Evolutionary conservation across 2,329 filamentous ascomycete species (phyloP).

Genomic region (Talaromyces rugulosus): DNA sequence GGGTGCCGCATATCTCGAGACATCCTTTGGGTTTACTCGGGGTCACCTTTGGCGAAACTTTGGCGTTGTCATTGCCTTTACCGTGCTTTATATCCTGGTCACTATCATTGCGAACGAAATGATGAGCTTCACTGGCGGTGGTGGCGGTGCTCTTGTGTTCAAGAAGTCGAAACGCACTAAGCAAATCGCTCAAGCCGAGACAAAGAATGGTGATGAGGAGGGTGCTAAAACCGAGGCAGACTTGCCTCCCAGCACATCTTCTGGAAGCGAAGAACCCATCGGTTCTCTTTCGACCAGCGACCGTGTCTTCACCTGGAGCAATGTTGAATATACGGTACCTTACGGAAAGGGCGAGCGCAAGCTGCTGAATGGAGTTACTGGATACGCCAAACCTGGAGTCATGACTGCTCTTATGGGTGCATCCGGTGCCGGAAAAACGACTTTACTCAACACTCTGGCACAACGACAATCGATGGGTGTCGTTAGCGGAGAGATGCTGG

Average conservation of each 20-base stretch:
- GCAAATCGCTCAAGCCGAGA: constrained; percentile 24
- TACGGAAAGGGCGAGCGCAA: constrained; percentile 59
- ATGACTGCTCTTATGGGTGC: constrained; percentile 80
- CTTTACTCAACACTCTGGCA: constrained; percentile 70
- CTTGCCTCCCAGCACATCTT: constrained; percentile 4
- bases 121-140: constrained; percentile 58
- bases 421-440: constrained; percentile 79
- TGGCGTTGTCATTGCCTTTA: constrained; percentile 71
- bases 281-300: constrained; percentile 43
- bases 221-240: not conserved
- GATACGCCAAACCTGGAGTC: constrained; percentile 73
- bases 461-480: constrained; percentile 66
- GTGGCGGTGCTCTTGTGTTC: constrained; percentile 67
- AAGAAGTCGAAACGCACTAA: constrained; percentile 56
- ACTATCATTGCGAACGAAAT: constrained; percentile 68
- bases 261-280: constrained; percentile 7
- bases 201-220: constrained; percentile 15
- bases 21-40: constrained; percentile 55
- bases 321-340: constrained; percentile 69
- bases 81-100: constrained; percentile 67
- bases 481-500: constrained; percentile 65
- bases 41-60: constrained; percentile 68
- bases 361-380: constrained; percentile 65
- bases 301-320: constrained; percentile 66
- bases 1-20: constrained; percentile 52